Evolutionary conservation across 495 filamentous ascomycete species (phyloP).

Genomic region (Talaromyces thailandensis): DNA sequence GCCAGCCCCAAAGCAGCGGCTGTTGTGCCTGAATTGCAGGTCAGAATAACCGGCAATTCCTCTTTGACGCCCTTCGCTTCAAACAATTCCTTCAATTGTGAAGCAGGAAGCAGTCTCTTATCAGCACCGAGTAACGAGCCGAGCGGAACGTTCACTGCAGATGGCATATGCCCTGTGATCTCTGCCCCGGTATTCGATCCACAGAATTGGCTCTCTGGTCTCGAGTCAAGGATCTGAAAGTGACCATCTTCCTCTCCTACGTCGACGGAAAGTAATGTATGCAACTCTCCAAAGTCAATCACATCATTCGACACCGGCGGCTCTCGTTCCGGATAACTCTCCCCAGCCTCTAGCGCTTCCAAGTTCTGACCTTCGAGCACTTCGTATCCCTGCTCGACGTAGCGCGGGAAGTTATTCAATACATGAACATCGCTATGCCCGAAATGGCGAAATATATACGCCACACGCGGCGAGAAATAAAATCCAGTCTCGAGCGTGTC

Average conservation of each 20-base stretch:
- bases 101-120: constrained; percentile 9
- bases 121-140: constrained; percentile 13
- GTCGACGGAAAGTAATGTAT: background rate
- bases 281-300: constrained; percentile 17
- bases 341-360: background rate
- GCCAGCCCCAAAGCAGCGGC: constrained; percentile 21
- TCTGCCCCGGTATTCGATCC: constrained; percentile 9
- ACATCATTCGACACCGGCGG: constrained; percentile 5
- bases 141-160: constrained; percentile 21
- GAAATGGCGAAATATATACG: constrained; percentile 21
- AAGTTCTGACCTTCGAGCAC: background rate
- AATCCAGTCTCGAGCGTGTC: constrained; percentile 19
- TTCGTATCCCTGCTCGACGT: constrained; percentile 10
- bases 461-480: constrained; percentile 23
- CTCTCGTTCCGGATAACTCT: constrained; percentile 7
- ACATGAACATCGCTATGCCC: constrained; percentile 20
- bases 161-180: constrained; percentile 20
- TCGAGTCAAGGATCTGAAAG: constrained; percentile 16
- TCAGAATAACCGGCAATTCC: constrained; percentile 13
- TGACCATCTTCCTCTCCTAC: background rate
- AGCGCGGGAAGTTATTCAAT: constrained; percentile 24
- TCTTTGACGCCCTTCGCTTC: constrained; percentile 12
- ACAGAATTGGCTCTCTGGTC: constrained; percentile 13
- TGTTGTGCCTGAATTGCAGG: constrained; percentile 26
- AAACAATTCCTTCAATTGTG: constrained; percentile 14